A percentile compares a stretch with the other conserved stretches of the same genome.
phyloP scores from a whole-genome alignment of 169 alveolate genomes.

The Babesia bigemina region DNA sequence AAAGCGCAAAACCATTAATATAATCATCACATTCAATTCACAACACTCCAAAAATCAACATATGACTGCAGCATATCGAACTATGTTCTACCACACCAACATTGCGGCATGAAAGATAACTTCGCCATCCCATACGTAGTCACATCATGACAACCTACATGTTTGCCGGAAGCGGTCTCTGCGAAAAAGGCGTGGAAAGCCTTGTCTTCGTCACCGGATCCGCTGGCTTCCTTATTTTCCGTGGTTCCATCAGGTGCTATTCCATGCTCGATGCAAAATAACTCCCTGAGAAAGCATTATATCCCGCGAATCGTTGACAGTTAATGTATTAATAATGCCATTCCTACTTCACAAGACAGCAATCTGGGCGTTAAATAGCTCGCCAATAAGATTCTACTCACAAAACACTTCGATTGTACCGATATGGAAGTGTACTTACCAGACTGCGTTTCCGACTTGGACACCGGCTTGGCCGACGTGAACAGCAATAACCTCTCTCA shows the following conservation, averaged over 20 bases:
- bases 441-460: slow-evolving; percentile 94
- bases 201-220: slow-evolving; percentile 93
- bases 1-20: not conserved
- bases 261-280: slow-evolving; percentile 86
- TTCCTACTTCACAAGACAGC: no score
- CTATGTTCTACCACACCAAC: no score
- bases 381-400: no score
- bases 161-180: slow-evolving; percentile 98
- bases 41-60: no score
- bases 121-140: no score
- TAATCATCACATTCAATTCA: not conserved
- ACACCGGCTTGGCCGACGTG: slow-evolving; percentile 97
- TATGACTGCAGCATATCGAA: no score
- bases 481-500: slow-evolving; percentile 95
- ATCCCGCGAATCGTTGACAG: not conserved
- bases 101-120: no score
- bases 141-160: slow-evolving; percentile 68
- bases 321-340: no score
- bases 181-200: slow-evolving; percentile 98
- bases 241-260: slow-evolving; percentile 85
- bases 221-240: slow-evolving; percentile 73
- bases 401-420: not conserved
- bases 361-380: no score
- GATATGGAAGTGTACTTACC: slow-evolving; percentile 78
- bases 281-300: slow-evolving; percentile 67